Base-by-base conservation (phyloP, 331 rosid species). In the Pyracantha coccinea region DNA sequence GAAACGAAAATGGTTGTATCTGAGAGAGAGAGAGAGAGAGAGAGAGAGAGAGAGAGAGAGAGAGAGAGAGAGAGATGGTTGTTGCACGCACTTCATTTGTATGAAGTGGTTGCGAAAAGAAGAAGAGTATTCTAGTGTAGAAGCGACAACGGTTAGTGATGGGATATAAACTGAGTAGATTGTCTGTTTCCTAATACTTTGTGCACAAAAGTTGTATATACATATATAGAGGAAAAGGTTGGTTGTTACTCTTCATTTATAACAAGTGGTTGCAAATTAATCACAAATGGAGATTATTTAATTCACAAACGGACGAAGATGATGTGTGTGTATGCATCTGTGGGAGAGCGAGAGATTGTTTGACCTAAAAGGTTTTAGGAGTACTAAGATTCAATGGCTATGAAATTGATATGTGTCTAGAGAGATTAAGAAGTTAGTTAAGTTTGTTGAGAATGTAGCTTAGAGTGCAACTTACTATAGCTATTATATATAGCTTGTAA, bases 211-310 rank as follows among this genome's bases (percentile, higher is more conserved):
- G 21, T 66, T 60, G 55, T 12, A 21, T 66, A 35, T 21, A 45
- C 14, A 38, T 10, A 35, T 35, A 8, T 50, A 23, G 10, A 27
- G 33, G 41, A 21, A 70, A 70, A 31, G 63, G 81, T 50, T 33
- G 73, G 84, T 68, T 60, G 79, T 75, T 75, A 47, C 71, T 41
- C 77, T 83, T 80, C 84, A 85, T 79, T 80, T 68, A 82, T 77
- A 61, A 19, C 59, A 67, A 78, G 83, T 71, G 68, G 86, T 66
- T 84, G 66, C 70, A 69, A 33, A 67, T 65, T 27, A 54, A 55
- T 72, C 17, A 29, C 38, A 72, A 66, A 63, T 75, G 77, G 79
- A n/a, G n/a, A 13, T 71, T 59, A 55, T 71, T 50, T 72, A 78
- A 76, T 82, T 58, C 47, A 68, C 17, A 38, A 72, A 72, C 14